phyloP scores from a whole-genome alignment of 345 rosid species.

The Lagerstroemia speciosa region DNA sequence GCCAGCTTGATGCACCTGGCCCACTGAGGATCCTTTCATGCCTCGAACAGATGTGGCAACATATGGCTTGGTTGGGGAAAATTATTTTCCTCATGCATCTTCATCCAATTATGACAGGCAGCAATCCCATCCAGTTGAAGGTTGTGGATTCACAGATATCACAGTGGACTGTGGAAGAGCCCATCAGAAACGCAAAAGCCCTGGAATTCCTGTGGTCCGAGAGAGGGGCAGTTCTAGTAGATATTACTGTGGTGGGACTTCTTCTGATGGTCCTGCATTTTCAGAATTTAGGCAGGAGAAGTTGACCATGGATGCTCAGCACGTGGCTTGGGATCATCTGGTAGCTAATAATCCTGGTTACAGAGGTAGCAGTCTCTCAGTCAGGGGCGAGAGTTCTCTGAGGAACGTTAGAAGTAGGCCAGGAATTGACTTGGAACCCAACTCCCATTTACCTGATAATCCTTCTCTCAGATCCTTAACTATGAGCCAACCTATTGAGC shows the following conservation, averaged over 20 bases:
- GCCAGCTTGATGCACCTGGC: slow-evolving; percentile 42
- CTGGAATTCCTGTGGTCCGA: slow-evolving; percentile 49
- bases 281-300: slow-evolving; percentile 47
- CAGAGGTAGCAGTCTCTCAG: slow-evolving; percentile 37
- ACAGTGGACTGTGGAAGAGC: slow-evolving; percentile 47
- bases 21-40: slow-evolving; percentile 41
- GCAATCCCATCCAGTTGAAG: slow-evolving; percentile 34
- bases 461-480: slow-evolving; percentile 30
- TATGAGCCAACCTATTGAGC: slow-evolving; percentile 34
- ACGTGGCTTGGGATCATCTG: slow-evolving; percentile 37
- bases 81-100: slow-evolving; percentile 41
- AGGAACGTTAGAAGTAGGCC: slow-evolving; percentile 81
- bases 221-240: slow-evolving; percentile 72
- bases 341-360: slow-evolving; percentile 28
- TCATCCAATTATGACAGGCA: slow-evolving; percentile 56
- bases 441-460: slow-evolving; percentile 33
- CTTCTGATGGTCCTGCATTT: slow-evolving; percentile 47
- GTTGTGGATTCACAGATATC: slow-evolving; percentile 39
- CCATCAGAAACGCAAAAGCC: slow-evolving; percentile 71
- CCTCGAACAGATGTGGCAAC: slow-evolving; percentile 33
- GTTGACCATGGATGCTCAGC: slow-evolving; percentile 38
- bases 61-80: slow-evolving; percentile 40
- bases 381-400: slow-evolving; percentile 56
- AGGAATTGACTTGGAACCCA: slow-evolving; percentile 50
- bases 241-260: slow-evolving; percentile 45